These are phyloP conservation scores for Geosmithia flava DNA, from an alignment of 2,329 filamentous ascomycete species.

Conservation along the genomic window DNA sequence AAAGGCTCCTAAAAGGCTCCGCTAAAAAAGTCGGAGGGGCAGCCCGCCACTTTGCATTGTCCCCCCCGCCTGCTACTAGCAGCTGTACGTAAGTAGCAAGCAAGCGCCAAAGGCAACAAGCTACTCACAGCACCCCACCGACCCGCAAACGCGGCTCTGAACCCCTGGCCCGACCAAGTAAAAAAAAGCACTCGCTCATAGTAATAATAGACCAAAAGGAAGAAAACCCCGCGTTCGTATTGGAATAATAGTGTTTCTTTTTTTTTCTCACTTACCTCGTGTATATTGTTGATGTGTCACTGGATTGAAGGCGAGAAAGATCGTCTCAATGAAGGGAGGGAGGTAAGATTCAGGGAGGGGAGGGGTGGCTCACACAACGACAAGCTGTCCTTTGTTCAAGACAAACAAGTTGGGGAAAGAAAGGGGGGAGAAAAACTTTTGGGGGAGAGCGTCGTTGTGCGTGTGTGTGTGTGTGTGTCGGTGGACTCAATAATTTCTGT, in stretches of 20 bases:
- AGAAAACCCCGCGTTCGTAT: neutral
- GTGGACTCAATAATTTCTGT: too few relatives aligned
- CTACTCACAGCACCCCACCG: neutral
- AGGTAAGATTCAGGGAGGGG: neutral
- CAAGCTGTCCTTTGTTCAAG: neutral
- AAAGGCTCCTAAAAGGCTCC: neutral
- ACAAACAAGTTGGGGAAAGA: neutral
- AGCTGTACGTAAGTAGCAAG: neutral
- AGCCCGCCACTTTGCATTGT: too few relatives aligned
- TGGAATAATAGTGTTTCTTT: too few relatives aligned
- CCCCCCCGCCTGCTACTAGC: neutral
- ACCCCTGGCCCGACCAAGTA: neutral
- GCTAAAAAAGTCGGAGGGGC: too few relatives aligned
- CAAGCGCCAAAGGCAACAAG: neutral
- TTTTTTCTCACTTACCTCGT: too few relatives aligned
- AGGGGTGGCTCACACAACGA: neutral
- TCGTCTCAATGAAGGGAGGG: neutral
- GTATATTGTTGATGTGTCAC: neutral
- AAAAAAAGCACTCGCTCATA: neutral
- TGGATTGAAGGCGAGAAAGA: neutral
- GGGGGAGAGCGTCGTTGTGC: neutral
- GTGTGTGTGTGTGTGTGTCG: too few relatives aligned
- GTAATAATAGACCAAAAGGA: neutral
- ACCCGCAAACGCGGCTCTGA: neutral
- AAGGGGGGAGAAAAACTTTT: neutral